phyloP scores from a whole-genome alignment of 2,329 filamentous ascomycete species.

The Pseudocercospora macadamiae region DNA sequence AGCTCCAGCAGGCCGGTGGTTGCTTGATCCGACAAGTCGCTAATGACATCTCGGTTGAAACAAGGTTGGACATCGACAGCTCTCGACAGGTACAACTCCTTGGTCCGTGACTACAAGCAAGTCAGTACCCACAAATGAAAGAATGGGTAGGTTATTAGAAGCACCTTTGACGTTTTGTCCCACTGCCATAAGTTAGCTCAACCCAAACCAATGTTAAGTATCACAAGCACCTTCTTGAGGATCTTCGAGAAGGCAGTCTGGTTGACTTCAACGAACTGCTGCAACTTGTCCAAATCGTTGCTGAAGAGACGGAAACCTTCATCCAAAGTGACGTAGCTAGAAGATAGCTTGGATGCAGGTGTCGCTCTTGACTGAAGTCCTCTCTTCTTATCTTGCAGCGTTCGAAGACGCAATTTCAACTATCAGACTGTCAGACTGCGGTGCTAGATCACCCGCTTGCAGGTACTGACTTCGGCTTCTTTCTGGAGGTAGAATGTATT shows the following conservation, averaged over 20 bases:
- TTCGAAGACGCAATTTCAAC: constrained; percentile 92
- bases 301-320: constrained; percentile 98
- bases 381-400: constrained; percentile 91
- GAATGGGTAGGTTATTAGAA: constrained; percentile 28
- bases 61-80: constrained; percentile 97
- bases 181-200: constrained; percentile 61
- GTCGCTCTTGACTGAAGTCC: constrained; percentile 75
- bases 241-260: constrained; percentile 98
- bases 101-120: constrained; percentile 76
- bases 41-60: constrained; percentile 96
- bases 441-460: not conserved
- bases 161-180: constrained; percentile 96
- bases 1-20: constrained; percentile 95
- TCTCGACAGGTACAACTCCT: constrained; percentile 92
- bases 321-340: constrained; percentile 91
- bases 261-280: constrained; percentile 98
- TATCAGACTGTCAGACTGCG: constrained; percentile 43
- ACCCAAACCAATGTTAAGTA: constrained; percentile 22
- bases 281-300: constrained; percentile 90
- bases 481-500: constrained; percentile 98
- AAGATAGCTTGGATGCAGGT: constrained; percentile 80
- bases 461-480: constrained; percentile 79
- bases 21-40: constrained; percentile 92
- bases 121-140: constrained; percentile 25
- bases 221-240: constrained; percentile 74